Conservation (phyloP, 306 rosid species). For the Vigna reflexopilosa region DNA sequence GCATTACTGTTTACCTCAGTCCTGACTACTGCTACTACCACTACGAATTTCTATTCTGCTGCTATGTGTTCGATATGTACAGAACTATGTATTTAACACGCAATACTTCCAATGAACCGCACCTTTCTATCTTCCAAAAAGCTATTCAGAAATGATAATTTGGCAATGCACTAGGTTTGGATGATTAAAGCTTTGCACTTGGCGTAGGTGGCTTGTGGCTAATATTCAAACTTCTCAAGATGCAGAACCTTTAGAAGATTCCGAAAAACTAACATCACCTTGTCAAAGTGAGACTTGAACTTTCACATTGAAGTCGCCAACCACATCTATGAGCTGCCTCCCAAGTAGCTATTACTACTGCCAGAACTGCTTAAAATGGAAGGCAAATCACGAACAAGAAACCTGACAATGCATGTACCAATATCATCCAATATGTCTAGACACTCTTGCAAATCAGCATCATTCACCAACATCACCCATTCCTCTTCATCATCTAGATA, state of each 20-base stretch:
- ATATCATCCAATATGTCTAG: conserved; percentile 70
- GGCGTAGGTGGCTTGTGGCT: conserved; percentile 15
- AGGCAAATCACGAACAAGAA: conserved; percentile 72
- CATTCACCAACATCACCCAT: conserved; percentile 83
- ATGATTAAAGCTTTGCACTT: conserved; percentile 22
- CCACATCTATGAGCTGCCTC: conserved; percentile 52
- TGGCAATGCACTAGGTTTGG: conserved; percentile 4
- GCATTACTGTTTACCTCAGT: conserved; percentile 23
- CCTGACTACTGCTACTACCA: conserved; percentile 42
- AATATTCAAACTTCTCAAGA: conserved; percentile 15
- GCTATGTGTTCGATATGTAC: conserved; percentile 40
- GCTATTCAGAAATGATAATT: conserved; percentile 19
- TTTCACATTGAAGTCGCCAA: conserved; percentile 25
- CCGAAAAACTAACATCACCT: conserved; percentile 29
- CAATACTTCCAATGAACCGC: conserved; percentile 20
- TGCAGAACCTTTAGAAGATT: conserved; percentile 28
- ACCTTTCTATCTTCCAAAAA: conserved; percentile 32
- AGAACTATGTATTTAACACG: conserved; percentile 34
- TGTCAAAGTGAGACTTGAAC: conserved; percentile 17
- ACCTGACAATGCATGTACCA: conserved; percentile 61
- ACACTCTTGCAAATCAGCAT: conserved; percentile 80
- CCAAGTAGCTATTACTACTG: conserved; percentile 64
- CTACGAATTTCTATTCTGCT: conserved; percentile 35
- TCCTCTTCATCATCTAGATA: conserved; percentile 88
- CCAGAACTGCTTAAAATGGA: conserved; percentile 62